Evolutionary conservation across 2,329 filamentous ascomycete species (phyloP), one percentile per base, ranked within the genome.

Genomic region (Lithohypha guttulata): DNA sequence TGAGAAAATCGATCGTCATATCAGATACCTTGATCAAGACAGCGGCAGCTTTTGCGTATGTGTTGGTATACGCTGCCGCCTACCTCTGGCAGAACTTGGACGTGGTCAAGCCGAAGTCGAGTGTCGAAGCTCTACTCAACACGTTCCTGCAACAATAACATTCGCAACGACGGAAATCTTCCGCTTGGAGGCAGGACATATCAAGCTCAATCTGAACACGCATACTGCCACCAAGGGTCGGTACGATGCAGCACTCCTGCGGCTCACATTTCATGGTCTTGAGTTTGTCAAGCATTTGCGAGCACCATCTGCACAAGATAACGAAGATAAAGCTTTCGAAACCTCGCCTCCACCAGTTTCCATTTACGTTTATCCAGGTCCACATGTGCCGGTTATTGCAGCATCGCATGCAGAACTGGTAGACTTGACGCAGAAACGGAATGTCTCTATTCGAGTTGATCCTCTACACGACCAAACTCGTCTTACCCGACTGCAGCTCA

Each of bases 391-490:
- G 11, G 29, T 29, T 2, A 25, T 82, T 2, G 71, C 70, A 34
- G 63, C 93, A 6, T 68, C 65, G 28, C 69, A 82, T 0, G 77
- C 82, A 0, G 80, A 73, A 45, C 66, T 78, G 30, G 79, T 93
- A 17, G 78, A 89, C 45, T 73, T 98, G 4, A 84, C 93, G 55
- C 79, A 79, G 49, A 78, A 79, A 51, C 83, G 83, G 42, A 78
- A 75, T 1, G 66, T 96, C 1, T 83, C 93, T 42, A 64, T 98
- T 14, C 69, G 77, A 35, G 61, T 94, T 9, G n/a, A 11, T 22
- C 31, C 26, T 65, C 65, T 8, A 77, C 79, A 8, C 87, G 86
- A 1, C 81, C 80, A 71, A 93, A 76, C 29, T 53, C 59, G 8
- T 57, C 53, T 19, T 63, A 69, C 22, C 62, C 68, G 14, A 20